Conservation (phyloP, 176 grass and related monocot genomes). For the Dendrocalamus sinicus region DNA sequence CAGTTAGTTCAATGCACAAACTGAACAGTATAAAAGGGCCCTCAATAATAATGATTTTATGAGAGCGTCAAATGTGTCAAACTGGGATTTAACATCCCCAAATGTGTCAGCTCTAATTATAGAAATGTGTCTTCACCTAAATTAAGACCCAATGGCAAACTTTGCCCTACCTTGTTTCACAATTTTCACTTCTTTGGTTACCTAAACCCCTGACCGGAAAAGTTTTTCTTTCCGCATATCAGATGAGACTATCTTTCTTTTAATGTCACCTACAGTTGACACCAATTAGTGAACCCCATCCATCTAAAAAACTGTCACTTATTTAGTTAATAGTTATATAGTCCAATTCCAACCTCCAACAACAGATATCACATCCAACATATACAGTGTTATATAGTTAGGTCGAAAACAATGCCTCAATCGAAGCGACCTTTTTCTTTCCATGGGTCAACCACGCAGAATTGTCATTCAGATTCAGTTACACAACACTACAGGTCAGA, state of each 20-base stretch:
- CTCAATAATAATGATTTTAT: constrained; percentile 21
- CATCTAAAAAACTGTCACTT: neutral
- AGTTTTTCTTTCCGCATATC: neutral
- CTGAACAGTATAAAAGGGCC: neutral
- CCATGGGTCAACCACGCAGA: neutral
- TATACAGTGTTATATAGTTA: neutral
- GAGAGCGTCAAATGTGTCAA: neutral
- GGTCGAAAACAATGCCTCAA: neutral
- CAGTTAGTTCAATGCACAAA: neutral
- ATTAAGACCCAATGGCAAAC: too few relatives aligned
- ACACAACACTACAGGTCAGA: neutral
- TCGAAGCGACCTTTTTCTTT: neutral
- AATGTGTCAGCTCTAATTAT: neutral
- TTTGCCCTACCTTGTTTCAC: neutral
- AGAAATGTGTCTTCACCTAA: too few relatives aligned
- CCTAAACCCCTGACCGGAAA: neutral
- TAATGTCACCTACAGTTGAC: neutral
- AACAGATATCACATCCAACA: neutral
- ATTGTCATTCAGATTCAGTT: neutral
- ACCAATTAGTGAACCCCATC: neutral
- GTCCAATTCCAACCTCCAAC: neutral
- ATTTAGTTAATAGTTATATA: neutral
- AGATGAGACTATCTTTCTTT: neutral
- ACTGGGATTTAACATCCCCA: neutral
- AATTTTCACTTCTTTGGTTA: neutral